Conservation (phyloP, 148 eudicot genomes). For the Drosera capensis region DNA sequence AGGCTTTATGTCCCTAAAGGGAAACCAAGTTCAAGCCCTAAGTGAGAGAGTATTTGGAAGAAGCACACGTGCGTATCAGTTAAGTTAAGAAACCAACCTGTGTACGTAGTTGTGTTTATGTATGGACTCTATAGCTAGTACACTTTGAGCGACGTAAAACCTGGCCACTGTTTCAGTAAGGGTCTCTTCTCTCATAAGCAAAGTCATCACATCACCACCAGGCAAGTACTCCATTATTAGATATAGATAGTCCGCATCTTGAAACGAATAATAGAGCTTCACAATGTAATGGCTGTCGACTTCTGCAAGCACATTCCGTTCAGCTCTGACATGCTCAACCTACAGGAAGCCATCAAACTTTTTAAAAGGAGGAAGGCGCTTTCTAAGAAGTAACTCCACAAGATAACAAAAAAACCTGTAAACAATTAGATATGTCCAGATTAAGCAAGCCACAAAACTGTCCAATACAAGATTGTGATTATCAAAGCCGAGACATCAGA, state of each 20-base stretch:
- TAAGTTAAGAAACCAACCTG: slow-evolving; percentile 28
- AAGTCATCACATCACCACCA: slow-evolving; percentile 99
- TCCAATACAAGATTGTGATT: no score
- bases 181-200: slow-evolving; percentile 93
- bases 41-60: not conserved
- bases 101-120: slow-evolving; percentile 94
- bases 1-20: slow-evolving; percentile 58
- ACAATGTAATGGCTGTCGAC: slow-evolving; percentile 99
- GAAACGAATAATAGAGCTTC: slow-evolving; percentile 95
- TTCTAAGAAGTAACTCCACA: no score
- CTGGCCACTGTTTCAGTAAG: slow-evolving; percentile 87
- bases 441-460: no score
- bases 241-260: slow-evolving; percentile 93
- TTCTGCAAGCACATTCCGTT: slow-evolving; percentile 89
- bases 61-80: not conserved
- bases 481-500: no score
- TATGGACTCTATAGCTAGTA: slow-evolving; percentile 87
- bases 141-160: slow-evolving; percentile 91
- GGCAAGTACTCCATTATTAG: slow-evolving; percentile 96
- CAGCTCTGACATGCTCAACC: slow-evolving; percentile 99
- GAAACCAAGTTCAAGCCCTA: not conserved
- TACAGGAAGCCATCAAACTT: slow-evolving; percentile 14
- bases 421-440: no score
- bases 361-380: no score
- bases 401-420: no score